These are phyloP conservation scores for Pseudopyricularia cyperi DNA, from an alignment of 2,329 filamentous ascomycete species.

Conservation along the genomic window DNA sequence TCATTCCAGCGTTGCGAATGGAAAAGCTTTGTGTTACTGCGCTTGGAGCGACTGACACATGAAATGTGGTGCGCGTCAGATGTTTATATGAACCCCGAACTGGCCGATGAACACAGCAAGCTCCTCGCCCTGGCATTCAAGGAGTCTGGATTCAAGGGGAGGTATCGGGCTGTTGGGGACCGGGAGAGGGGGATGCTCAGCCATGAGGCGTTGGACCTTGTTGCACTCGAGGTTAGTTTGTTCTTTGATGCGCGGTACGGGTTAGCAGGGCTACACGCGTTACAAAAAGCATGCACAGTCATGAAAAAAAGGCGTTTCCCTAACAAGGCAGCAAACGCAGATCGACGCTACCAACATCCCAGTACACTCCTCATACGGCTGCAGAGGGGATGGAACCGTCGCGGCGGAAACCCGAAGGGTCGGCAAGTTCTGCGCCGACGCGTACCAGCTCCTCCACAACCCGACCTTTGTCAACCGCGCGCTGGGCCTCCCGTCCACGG, in stretches of 20 bases:
- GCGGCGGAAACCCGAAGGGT: background rate
- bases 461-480: background rate
- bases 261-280: too few species aligned
- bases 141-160: background rate
- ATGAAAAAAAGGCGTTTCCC: too few species aligned
- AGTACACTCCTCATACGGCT: background rate
- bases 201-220: background rate
- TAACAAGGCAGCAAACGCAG: background rate
- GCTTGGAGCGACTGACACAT: background rate
- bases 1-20: too few species aligned
- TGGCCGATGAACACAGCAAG: background rate
- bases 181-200: background rate
- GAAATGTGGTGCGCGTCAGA: background rate
- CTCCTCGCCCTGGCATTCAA: slow-evolving; percentile 1
- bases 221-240: background rate
- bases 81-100: background rate
- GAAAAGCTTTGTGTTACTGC: too few species aligned
- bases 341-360: background rate
- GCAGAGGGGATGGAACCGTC: too few species aligned
- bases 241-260: too few species aligned
- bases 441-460: background rate
- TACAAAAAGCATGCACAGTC: too few species aligned
- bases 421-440: background rate
- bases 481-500: background rate
- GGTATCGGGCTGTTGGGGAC: background rate